Conservation (phyloP, 192 early-diverging fungal genomes). For the Diversispora epigaea region DNA sequence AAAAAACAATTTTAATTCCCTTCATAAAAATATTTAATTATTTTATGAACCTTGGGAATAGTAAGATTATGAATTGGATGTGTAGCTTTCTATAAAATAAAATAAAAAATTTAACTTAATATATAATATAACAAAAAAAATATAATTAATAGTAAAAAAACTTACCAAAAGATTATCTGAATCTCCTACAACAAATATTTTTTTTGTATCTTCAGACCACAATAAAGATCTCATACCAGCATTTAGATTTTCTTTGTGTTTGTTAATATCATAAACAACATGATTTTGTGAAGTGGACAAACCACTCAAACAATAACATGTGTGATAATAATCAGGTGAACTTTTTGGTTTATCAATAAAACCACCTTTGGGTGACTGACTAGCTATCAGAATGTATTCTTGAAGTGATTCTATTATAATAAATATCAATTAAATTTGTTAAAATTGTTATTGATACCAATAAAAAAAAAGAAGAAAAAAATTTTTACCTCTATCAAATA, state of each 20-base stretch:
- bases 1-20: too few species aligned
- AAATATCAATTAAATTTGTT: neutral
- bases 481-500: slow-evolving; percentile 28
- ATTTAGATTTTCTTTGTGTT: slow-evolving; percentile 18
- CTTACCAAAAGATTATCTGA: slow-evolving; percentile 53
- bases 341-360: slow-evolving; percentile 90
- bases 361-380: slow-evolving; percentile 78
- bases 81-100: slow-evolving; percentile 49
- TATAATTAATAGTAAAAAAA: neutral
- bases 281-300: slow-evolving; percentile 83
- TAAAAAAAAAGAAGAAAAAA: neutral
- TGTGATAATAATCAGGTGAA: slow-evolving; percentile 87
- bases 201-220: slow-evolving; percentile 38
- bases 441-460: neutral
- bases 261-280: slow-evolving; percentile 43
- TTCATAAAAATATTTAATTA: slow-evolving; percentile 51
- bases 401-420: slow-evolving; percentile 66
- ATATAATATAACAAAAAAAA: neutral
- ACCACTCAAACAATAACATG: slow-evolving; percentile 88
- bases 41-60: slow-evolving; percentile 45
- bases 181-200: slow-evolving; percentile 47
- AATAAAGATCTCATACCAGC: slow-evolving; percentile 45
- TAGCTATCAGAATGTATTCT: slow-evolving; percentile 85
- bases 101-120: too few species aligned
- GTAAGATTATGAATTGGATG: slow-evolving; percentile 76